Conservation (phyloP, 768 basidiomycete genomes). For the Calocybe gangraenosa region DNA sequence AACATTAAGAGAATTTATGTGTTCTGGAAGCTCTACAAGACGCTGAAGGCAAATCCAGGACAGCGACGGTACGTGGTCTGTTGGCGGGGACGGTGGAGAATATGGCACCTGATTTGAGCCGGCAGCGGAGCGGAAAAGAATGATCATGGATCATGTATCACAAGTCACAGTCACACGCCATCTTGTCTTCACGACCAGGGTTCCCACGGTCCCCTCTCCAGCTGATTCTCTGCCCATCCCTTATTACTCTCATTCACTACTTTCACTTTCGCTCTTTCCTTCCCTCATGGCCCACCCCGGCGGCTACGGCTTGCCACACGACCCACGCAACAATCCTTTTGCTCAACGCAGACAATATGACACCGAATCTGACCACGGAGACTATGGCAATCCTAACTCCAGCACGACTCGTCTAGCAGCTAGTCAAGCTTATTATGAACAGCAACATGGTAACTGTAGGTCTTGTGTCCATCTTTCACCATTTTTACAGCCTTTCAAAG, state of each 20-base stretch:
- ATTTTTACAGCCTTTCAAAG: constrained; percentile 9
- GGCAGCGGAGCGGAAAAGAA: constrained; percentile 8
- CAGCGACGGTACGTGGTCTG: constrained; percentile 44
- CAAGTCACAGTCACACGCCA: constrained; percentile 8
- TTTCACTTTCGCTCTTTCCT: constrained; percentile 16
- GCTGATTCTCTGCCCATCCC: background rate
- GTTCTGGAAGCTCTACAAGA: constrained; percentile 41
- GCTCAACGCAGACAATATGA: constrained; percentile 31
- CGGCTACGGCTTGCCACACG: constrained; percentile 21
- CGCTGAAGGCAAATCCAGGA: constrained; percentile 43
- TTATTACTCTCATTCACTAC: constrained; percentile 8
- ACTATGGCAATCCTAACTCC: constrained; percentile 47
- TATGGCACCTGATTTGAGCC: constrained; percentile 22
- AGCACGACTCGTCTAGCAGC: constrained; percentile 54
- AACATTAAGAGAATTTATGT: constrained; percentile 31
- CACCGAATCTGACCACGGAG: constrained; percentile 45
- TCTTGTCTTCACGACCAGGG: constrained; percentile 8
- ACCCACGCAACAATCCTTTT: constrained; percentile 26
- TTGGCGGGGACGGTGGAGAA: constrained; percentile 2
- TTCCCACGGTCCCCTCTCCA: constrained; percentile 11
- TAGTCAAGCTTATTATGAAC: constrained; percentile 37
- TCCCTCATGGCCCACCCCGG: constrained; percentile 20
- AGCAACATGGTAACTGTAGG: constrained; percentile 24
- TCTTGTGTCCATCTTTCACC: constrained; percentile 3
- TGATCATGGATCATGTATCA: constrained; percentile 2